phyloP scores from a whole-genome alignment of 441 rosid species.

The Francoa sonchifolia region DNA sequence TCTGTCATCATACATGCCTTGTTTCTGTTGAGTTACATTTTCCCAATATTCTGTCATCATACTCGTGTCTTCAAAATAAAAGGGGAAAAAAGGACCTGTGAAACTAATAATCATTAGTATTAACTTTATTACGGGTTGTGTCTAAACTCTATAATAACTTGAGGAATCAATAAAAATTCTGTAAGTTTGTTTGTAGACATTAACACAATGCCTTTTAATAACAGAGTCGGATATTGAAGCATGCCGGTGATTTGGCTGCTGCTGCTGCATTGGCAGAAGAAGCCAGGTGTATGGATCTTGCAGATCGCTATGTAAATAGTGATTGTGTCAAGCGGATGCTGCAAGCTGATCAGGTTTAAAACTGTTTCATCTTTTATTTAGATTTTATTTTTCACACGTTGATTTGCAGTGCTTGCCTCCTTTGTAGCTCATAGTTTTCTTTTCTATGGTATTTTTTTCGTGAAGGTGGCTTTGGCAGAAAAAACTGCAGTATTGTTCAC shows the following conservation, averaged over 20 bases:
- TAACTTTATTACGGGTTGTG: too few species aligned
- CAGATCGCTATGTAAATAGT: constrained; percentile 91
- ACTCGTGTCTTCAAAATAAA: too few species aligned
- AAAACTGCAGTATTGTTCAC: constrained; percentile 95
- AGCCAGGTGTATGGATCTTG: constrained; percentile 99
- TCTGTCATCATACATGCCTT: too few species aligned
- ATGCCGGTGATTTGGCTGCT: constrained; percentile 87
- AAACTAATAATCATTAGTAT: too few species aligned
- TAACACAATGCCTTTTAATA: constrained; percentile 10
- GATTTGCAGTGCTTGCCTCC: constrained; percentile 1
- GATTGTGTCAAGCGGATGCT: constrained; percentile 98
- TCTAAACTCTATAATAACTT: too few species aligned
- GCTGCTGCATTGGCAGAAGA: constrained; percentile 99
- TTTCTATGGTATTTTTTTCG: constrained; percentile 10
- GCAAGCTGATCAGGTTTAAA: constrained; percentile 92
- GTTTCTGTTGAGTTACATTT: too few species aligned
- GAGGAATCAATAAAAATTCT: too few species aligned
- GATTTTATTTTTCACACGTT: not conserved
- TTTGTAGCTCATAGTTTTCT: constrained; percentile 3
- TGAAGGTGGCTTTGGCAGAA: constrained; percentile 82
- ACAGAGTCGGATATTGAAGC: constrained; percentile 98
- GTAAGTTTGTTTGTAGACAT: too few species aligned
- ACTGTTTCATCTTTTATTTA: constrained; percentile 8
- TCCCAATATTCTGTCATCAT: too few species aligned
- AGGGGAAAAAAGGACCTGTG: too few species aligned